Percentiles rank a stretch among this genome's conserved stretches.
phyloP scores from a whole-genome alignment of 2,329 filamentous ascomycete species.

The Pseudogymnoascus pannorum region DNA sequence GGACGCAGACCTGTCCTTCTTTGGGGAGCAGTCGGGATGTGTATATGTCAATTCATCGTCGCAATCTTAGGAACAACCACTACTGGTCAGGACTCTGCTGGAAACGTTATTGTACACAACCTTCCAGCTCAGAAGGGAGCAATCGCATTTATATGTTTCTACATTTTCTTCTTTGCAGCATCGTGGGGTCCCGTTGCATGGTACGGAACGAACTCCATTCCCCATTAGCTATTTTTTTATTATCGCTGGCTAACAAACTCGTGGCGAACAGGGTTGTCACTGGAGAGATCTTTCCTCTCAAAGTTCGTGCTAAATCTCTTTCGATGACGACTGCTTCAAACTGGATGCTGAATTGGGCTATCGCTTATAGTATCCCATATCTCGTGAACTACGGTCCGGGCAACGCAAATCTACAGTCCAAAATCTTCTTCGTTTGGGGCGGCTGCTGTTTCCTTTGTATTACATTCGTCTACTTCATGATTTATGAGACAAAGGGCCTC shows the following conservation, averaged over 20 bases:
- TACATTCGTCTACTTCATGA: conserved; percentile 66
- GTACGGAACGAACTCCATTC: conserved; percentile 25
- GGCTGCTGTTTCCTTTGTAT: conserved; percentile 64
- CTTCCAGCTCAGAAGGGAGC: conserved; percentile 48
- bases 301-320: conserved; percentile 66
- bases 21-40: conserved; percentile 69
- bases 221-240: background rate
- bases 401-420: conserved; percentile 61
- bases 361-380: conserved; percentile 74
- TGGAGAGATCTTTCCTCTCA: conserved; percentile 63
- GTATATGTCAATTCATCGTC: conserved; percentile 55
- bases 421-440: conserved; percentile 78
- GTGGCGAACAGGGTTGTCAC: conserved; percentile 56
- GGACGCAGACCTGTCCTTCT: conserved; percentile 69
- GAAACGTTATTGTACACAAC: conserved; percentile 43
- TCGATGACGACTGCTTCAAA: conserved; percentile 70
- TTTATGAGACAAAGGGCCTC: conserved; percentile 74
- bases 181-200: conserved; percentile 72
- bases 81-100: conserved; percentile 41
- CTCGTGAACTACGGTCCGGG: conserved; percentile 63
- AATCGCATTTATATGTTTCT: conserved; percentile 59
- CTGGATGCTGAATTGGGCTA: conserved; percentile 73
- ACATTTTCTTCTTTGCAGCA: conserved; percentile 73
- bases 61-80: conserved; percentile 56
- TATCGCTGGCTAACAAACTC: conserved; percentile 15